Evolutionary conservation across 2,329 filamentous ascomycete genomes (phyloP).

Genomic region (Alternaria ventricosa): DNA sequence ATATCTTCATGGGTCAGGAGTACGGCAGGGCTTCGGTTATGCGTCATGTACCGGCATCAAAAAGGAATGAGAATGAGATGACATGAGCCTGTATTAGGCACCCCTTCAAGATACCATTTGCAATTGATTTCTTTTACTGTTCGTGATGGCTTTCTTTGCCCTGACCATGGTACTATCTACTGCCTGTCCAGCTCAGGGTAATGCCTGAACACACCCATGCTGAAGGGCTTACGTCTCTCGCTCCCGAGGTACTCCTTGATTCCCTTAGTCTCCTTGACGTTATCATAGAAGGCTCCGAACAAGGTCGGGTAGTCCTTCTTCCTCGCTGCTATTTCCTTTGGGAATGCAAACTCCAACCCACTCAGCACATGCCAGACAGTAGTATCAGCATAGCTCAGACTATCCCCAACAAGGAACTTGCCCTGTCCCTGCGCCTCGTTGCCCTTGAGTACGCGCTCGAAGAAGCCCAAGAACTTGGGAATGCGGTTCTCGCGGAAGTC

Average conservation of each 20-base stretch:
- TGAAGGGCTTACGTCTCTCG: slow-evolving; percentile 66
- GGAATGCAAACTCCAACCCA: slow-evolving; percentile 69
- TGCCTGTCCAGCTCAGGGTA: slow-evolving; percentile 74
- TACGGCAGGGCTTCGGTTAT: slow-evolving; percentile 45
- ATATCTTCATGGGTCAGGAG: slow-evolving; percentile 44
- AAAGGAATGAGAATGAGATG: slow-evolving; percentile 48
- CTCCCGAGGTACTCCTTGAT: slow-evolving; percentile 74
- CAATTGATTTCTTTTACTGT: slow-evolving; percentile 43
- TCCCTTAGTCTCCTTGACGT: slow-evolving; percentile 66
- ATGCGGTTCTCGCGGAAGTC: slow-evolving; percentile 68
- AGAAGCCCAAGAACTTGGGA: slow-evolving; percentile 75
- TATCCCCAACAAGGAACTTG: slow-evolving; percentile 69
- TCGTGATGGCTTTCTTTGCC: slow-evolving; percentile 23
- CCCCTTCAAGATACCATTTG: slow-evolving; percentile 44
- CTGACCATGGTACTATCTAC: slow-evolving; percentile 21
- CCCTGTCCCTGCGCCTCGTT: slow-evolving; percentile 64
- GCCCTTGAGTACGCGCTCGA: slow-evolving; percentile 68
- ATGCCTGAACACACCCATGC: slow-evolving; percentile 71
- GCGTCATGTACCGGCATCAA: slow-evolving; percentile 50
- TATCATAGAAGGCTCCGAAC: slow-evolving; percentile 67
- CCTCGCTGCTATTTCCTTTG: slow-evolving; percentile 66
- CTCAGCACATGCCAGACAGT: slow-evolving; percentile 72
- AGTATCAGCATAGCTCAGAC: slow-evolving; percentile 74
- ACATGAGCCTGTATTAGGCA: slow-evolving; percentile 42
- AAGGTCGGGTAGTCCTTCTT: slow-evolving; percentile 66